These are phyloP conservation scores for Massarina eburnea DNA, from an alignment of 2,329 filamentous ascomycete genomes.

Conservation along the genomic window DNA sequence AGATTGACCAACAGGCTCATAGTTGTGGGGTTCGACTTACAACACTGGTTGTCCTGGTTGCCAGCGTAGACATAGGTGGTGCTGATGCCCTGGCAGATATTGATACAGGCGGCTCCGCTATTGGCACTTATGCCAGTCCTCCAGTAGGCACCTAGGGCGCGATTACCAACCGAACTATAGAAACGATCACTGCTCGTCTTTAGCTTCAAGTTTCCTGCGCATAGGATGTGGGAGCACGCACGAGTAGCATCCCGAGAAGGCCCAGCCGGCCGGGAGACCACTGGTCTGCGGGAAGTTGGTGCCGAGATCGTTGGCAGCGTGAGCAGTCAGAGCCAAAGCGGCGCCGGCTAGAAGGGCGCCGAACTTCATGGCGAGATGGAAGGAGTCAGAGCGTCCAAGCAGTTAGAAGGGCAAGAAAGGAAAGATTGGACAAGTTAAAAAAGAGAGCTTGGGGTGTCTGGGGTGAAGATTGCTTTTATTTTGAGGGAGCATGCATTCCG, in stretches of 20 bases:
- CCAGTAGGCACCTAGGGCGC: slow-evolving; percentile 9
- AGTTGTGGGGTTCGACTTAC: slow-evolving; percentile 5
- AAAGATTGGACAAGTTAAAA: slow-evolving; percentile 2
- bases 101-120: slow-evolving; percentile 8
- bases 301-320: slow-evolving; percentile 5
- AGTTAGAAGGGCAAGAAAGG: not conserved
- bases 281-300: slow-evolving; percentile 1
- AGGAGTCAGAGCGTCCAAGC: not conserved
- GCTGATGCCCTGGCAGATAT: slow-evolving; percentile 1
- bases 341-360: slow-evolving; percentile 16
- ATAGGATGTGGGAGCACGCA: not conserved
- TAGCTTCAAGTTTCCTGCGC: not conserved
- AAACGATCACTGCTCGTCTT: not conserved
- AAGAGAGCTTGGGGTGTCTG: not conserved
- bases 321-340: slow-evolving; percentile 10
- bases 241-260: slow-evolving; percentile 21
- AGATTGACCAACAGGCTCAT: not conserved
- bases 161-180: not conserved
- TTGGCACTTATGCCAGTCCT: slow-evolving; percentile 12
- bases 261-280: slow-evolving; percentile 11
- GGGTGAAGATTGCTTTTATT: slow-evolving; percentile 2
- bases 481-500: not conserved
- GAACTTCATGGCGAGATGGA: slow-evolving; percentile 14
- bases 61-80: slow-evolving; percentile 12
- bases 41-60: slow-evolving; percentile 19